Base-by-base conservation (phyloP, 768 basidiomycete genomes). In the Cubamyces sp. region DNA sequence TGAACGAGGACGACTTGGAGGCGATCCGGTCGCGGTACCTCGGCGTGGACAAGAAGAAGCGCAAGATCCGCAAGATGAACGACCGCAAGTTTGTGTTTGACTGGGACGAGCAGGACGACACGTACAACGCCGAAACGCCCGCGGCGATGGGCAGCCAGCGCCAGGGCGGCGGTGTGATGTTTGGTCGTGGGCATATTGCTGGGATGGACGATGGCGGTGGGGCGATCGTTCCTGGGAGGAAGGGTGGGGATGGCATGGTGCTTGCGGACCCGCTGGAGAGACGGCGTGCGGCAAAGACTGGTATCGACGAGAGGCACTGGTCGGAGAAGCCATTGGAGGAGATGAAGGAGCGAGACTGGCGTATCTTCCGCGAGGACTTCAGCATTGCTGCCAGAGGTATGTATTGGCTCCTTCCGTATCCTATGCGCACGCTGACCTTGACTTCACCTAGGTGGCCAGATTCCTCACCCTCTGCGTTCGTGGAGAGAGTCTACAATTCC, bases 31-130 rank as follows among this genome's bases (percentile, higher is more conserved):
- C 95, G 23, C 87, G 96, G 40, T 98, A 99, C 74, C 87, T 99
- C 34, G 97, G 97, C 5, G 91, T 93, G 19, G 90, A 92, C 74
- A 92, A 87, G 75, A 95, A 96, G 82, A 96, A 95, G 78, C 89
- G 93, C 42, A 94, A 92, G 75, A 91, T 94, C 68, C 87, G 94
- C 57, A 96, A 95, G 77, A 94, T 92, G 85, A 93, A 91, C 71
- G 94, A 96, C 74, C 87, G 94, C 75, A 96, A 96, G 76, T 94
- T 98, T 72, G 92, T 96, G n/a, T 99, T 99, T 71, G 97, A 98
- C 74, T 99, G 97, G 97, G 95, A 96, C 71, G 87, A 88, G 51
- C 91, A 90, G 73, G 97, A 99, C 69, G 97, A 99, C 74, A 99
- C 97, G 15, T 88, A 91, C 70, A 79, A 85, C 8, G 86, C 83